Conservation (phyloP, 805 yeast genomes). For the Saccharomyces jurei region DNA sequence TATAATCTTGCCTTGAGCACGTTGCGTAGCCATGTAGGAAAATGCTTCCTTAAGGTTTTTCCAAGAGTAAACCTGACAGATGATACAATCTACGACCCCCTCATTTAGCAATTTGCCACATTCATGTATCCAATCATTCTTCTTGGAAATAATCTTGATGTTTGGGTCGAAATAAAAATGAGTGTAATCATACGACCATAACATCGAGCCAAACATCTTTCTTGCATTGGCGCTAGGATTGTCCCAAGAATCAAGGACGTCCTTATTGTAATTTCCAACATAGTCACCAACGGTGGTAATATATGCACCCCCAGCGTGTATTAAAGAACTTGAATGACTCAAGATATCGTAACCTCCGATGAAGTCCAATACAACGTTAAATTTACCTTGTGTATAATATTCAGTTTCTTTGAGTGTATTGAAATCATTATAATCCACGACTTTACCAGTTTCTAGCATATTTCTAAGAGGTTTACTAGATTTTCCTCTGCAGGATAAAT, state of each 20-base stretch:
- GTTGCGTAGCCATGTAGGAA: constrained; percentile 41
- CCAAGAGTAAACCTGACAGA: constrained; percentile 54
- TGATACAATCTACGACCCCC: constrained; percentile 38
- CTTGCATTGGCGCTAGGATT: constrained; percentile 31
- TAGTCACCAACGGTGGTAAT: constrained; percentile 59
- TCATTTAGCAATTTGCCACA: constrained; percentile 41
- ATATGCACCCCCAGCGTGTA: constrained; percentile 46
- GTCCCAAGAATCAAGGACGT: constrained; percentile 32
- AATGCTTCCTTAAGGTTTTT: constrained; percentile 49
- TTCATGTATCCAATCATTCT: constrained; percentile 33
- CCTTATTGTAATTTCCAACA: constrained; percentile 34
- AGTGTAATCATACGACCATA: constrained; percentile 33
- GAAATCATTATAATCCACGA: constrained; percentile 27
- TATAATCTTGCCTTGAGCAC: constrained; percentile 66
- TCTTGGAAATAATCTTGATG: constrained; percentile 18
- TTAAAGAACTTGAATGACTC: constrained; percentile 33
- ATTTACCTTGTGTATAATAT: constrained; percentile 37
- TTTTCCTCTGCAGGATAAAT: constrained; percentile 28
- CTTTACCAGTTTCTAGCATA: constrained; percentile 29
- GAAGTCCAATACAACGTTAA: constrained; percentile 61
- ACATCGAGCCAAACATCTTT: constrained; percentile 28
- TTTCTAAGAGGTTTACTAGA: constrained; percentile 25
- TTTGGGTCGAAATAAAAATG: constrained; percentile 32
- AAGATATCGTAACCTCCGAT: constrained; percentile 58
- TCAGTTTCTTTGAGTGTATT: constrained; percentile 23